Evolutionary conservation across 2,329 filamentous ascomycete species (phyloP).

Genomic region (Moelleriella libera): DNA sequence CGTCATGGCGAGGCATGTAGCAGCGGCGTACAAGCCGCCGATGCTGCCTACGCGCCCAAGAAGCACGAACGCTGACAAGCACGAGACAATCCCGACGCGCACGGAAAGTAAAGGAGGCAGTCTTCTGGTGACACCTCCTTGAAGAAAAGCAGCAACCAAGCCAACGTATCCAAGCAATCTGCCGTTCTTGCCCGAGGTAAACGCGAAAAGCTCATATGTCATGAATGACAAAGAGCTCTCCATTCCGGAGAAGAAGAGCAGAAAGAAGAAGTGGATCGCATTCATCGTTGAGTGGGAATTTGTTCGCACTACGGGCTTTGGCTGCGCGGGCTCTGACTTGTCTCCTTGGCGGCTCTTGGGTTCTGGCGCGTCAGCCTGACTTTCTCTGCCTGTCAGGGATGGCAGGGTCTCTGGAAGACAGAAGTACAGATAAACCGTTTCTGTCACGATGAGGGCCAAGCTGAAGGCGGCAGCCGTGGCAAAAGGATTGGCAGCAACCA

Average conservation of each 20-base stretch:
- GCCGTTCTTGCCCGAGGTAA: slow-evolving; percentile 67
- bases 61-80: slow-evolving; percentile 66
- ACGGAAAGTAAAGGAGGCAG: slow-evolving; percentile 71
- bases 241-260: slow-evolving; percentile 96
- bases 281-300: slow-evolving; percentile 80
- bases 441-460: slow-evolving; percentile 66
- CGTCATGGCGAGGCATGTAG: slow-evolving; percentile 73
- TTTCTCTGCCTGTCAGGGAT: slow-evolving; percentile 25
- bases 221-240: slow-evolving; percentile 96
- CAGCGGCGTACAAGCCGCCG: slow-evolving; percentile 62
- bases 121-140: slow-evolving; percentile 80
- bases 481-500: slow-evolving; percentile 81
- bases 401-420: slow-evolving; percentile 79
- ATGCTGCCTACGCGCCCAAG: slow-evolving; percentile 58
- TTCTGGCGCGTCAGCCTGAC: slow-evolving; percentile 11
- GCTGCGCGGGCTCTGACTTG: no score
- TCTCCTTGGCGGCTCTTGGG: slow-evolving; percentile 14
- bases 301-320: slow-evolving; percentile 31
- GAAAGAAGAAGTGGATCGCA: slow-evolving; percentile 73
- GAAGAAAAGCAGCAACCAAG: slow-evolving; percentile 78
- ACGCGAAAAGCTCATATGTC: slow-evolving; percentile 86
- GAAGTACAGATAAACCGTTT: slow-evolving; percentile 78
- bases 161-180: slow-evolving; percentile 82
- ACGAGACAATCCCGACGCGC: slow-evolving; percentile 63
- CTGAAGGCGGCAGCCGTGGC: slow-evolving; percentile 84